A percentile compares a stretch with the other conserved stretches of the same genome.
These are phyloP conservation scores for Lactarius quietus DNA, from an alignment of 768 basidiomycete species.

Conservation along the genomic window DNA sequence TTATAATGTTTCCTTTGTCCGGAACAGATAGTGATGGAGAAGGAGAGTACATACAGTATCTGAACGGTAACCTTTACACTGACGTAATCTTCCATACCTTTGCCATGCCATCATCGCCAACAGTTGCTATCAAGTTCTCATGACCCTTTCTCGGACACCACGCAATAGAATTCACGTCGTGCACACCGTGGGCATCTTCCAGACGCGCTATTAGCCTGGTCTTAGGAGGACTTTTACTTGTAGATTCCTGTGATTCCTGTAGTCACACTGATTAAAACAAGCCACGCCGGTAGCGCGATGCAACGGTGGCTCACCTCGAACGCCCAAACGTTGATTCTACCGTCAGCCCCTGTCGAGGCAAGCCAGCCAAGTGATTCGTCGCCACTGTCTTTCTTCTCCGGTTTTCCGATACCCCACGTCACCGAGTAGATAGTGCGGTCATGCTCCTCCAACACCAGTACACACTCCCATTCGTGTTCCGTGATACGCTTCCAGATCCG, in stretches of 20 bases:
- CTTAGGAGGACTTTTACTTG: slow-evolving; percentile 17
- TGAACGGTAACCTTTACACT: slow-evolving; percentile 6
- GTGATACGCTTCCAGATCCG: slow-evolving; percentile 76
- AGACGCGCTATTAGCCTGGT: slow-evolving; percentile 52
- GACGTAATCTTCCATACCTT: slow-evolving; percentile 66
- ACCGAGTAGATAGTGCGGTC: slow-evolving; percentile 78
- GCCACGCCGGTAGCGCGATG: neutral
- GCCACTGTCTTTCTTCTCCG: slow-evolving; percentile 30
- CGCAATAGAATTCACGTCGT: slow-evolving; percentile 79
- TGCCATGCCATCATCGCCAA: slow-evolving; percentile 81
- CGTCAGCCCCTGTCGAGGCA: slow-evolving; percentile 85
- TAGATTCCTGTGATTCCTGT: slow-evolving; percentile 5
- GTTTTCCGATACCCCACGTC: slow-evolving; percentile 54
- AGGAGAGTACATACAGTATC: neutral
- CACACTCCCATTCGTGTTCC: slow-evolving; percentile 60
- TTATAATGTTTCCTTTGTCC: neutral
- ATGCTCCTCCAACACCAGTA: slow-evolving; percentile 58
- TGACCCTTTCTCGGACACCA: slow-evolving; percentile 76
- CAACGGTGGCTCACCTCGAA: slow-evolving; percentile 44
- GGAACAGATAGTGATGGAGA: neutral
- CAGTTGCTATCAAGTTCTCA: slow-evolving; percentile 68
- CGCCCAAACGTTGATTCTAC: slow-evolving; percentile 77
- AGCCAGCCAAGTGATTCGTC: slow-evolving; percentile 64
- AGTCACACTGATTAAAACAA: neutral
- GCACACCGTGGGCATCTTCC: slow-evolving; percentile 69